Evolutionary conservation across 495 filamentous ascomycete genomes (phyloP), one percentile per base, ranked within the genome.

Genomic region (Baudoinia panamericana): DNA sequence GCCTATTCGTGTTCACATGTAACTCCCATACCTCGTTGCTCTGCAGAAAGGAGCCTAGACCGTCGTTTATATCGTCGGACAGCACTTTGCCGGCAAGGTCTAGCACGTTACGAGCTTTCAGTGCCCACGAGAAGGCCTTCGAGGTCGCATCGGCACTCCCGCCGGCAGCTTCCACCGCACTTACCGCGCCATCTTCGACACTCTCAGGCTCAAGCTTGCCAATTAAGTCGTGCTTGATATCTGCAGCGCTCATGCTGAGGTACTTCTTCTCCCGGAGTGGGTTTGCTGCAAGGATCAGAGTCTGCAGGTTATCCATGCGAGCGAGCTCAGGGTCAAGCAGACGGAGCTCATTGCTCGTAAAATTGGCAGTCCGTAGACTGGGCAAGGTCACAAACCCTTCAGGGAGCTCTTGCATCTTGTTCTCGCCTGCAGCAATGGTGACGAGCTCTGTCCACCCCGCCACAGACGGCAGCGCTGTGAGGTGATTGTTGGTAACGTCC

Each of bases 241-340:
- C 81, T 15, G 84, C 82, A 0, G 82, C 84, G 18, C 68, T 67
- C 67, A 93, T 81, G 16, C 65, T 77, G 22, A 86, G 64, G 39
- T 90, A 80, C 56, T 82, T 92, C 49, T 81, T 84, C 49, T 94
- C 86, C 30, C 79, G 66, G 10, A 97, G 60, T 4, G 90, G 90
- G 53, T 97, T 97, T 11, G 83, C 84, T 31, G 76, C 74, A 25
- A 97, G 66, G 9, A 72, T 72, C 27, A 95, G 69, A 41, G 73
- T 75, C 7, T 70, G 66, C 7, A 97, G 64, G 35, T 61, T 77
- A 3, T 84, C 73, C 82, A 96, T 93, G 20, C 73, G 59, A 5
- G 82, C 83, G 42, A 96, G 73, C 49, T 71, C 72, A 9, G 81
- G 70, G 47, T 92, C 84, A 24, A 97, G 51, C 15, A 71, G 61